A percentile compares a stretch with the other conserved stretches of the same genome.
Conservation (phyloP, 805 yeast genomes). For the Sugiyamaella valdiviana region DNA sequence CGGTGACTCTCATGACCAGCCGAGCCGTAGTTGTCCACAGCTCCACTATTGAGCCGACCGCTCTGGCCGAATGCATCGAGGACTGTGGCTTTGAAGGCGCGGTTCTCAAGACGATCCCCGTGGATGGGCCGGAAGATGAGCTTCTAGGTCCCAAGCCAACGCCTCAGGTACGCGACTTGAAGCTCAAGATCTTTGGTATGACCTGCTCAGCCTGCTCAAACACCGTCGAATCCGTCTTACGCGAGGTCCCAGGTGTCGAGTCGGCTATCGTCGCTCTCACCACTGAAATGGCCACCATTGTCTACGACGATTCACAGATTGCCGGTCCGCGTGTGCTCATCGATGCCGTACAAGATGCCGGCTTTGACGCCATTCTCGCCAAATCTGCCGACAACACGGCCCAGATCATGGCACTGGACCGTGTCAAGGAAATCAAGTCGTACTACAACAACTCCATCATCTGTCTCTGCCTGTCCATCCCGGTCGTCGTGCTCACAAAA, state of each 20-base stretch:
- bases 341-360: conserved; percentile 43
- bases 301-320: conserved; percentile 40
- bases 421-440: conserved; percentile 61
- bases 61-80: conserved; percentile 52
- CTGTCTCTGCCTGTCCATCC: conserved; percentile 53
- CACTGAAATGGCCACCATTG: conserved; percentile 49
- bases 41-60: conserved; percentile 29
- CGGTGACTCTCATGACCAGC: conserved; percentile 72
- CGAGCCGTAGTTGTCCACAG: conserved; percentile 55
- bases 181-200: conserved; percentile 50
- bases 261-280: conserved; percentile 46
- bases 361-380: conserved; percentile 47
- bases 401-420: conserved; percentile 64
- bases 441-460: conserved; percentile 59
- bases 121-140: not conserved
- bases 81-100: conserved; percentile 68
- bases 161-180: conserved; percentile 10
- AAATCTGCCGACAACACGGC: conserved; percentile 49
- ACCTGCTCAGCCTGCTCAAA: conserved; percentile 52
- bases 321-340: conserved; percentile 64
- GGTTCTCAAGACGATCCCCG: conserved; percentile 17
- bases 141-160: not conserved
- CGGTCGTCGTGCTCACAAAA: conserved; percentile 47
- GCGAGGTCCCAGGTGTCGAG: conserved; percentile 41
- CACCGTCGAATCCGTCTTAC: conserved; percentile 44